These are phyloP conservation scores for Achlya hypogyna DNA, from an alignment of 352 stramenopile genomes.

Conservation along the genomic window DNA sequence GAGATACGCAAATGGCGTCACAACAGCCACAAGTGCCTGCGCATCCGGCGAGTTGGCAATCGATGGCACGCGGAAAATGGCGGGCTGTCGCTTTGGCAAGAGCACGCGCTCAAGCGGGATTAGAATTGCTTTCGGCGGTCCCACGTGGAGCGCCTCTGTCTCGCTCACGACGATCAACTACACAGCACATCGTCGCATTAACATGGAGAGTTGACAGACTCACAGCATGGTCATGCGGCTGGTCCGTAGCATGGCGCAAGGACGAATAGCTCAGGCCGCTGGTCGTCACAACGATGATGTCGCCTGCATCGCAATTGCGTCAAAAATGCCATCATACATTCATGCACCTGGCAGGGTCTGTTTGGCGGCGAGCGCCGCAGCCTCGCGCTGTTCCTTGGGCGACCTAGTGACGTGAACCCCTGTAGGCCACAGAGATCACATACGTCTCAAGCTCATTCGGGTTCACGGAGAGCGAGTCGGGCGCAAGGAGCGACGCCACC, in stretches of 20 bases:
- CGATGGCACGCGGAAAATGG: slow-evolving; percentile 9
- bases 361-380: neutral
- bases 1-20: neutral
- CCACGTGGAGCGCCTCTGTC: slow-evolving; percentile 8
- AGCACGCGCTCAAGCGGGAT: slow-evolving; percentile 9
- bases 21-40: neutral
- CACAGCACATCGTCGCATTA: too few relatives aligned
- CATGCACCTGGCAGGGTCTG: slow-evolving; percentile 1
- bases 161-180: slow-evolving; percentile 10
- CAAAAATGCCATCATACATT: neutral
- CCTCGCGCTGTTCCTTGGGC: neutral
- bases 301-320: neutral
- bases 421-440: neutral
- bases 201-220: too few relatives aligned
- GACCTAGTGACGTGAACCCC: neutral
- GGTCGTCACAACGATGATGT: slow-evolving; percentile 13
- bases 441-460: slow-evolving; percentile 12
- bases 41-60: neutral
- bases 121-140: neutral
- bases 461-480: slow-evolving; percentile 13
- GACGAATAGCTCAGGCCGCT: slow-evolving; percentile 6
- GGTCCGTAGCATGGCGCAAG: neutral
- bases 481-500: neutral
- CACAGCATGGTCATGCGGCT: slow-evolving; percentile 13
- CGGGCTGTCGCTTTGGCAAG: slow-evolving; percentile 8